Conservation (phyloP, 306 rosid genomes). For the Inga leiocalycina region DNA sequence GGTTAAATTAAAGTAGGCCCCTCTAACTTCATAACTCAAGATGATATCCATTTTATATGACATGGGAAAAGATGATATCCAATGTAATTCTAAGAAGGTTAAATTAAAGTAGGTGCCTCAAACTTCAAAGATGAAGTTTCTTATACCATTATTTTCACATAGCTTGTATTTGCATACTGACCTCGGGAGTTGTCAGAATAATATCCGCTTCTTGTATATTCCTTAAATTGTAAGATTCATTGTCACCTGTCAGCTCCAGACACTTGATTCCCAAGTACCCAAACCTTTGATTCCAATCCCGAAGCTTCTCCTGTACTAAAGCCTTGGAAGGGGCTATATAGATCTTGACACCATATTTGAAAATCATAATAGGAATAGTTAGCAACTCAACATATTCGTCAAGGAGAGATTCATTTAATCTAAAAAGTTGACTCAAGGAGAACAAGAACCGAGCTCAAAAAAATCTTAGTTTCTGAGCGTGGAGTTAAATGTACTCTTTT, state of each 20-base stretch:
- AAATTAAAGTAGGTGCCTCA: background rate
- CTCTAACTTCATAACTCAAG: conserved; percentile 24
- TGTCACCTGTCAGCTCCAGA: conserved; percentile 94
- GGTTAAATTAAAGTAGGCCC: background rate
- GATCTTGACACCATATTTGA: conserved; percentile 59
- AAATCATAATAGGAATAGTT: conserved; percentile 34
- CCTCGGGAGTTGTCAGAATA: conserved; percentile 96
- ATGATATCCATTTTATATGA: conserved; percentile 18
- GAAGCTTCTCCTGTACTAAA: conserved; percentile 93
- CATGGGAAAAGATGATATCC: background rate
- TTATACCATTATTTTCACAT: conserved; percentile 13
- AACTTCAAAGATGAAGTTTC: conserved; percentile 5
- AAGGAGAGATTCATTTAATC: background rate
- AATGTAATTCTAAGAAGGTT: background rate
- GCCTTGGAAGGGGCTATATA: conserved; percentile 97
- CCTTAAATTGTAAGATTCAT: conserved; percentile 69
- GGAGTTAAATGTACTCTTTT: background rate
- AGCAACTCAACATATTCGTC: conserved; percentile 24
- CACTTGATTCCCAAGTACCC: conserved; percentile 76
- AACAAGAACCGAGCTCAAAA: conserved; percentile 9
- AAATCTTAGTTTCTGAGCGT: conserved; percentile 13
- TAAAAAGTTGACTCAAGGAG: conserved; percentile 11
- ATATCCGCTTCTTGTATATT: conserved; percentile 88
- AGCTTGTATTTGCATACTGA: conserved; percentile 41
- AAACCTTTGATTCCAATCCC: conserved; percentile 88